Evolutionary conservation across 805 yeast genomes (phyloP).

Genomic region (Suhomyces vadensis): DNA sequence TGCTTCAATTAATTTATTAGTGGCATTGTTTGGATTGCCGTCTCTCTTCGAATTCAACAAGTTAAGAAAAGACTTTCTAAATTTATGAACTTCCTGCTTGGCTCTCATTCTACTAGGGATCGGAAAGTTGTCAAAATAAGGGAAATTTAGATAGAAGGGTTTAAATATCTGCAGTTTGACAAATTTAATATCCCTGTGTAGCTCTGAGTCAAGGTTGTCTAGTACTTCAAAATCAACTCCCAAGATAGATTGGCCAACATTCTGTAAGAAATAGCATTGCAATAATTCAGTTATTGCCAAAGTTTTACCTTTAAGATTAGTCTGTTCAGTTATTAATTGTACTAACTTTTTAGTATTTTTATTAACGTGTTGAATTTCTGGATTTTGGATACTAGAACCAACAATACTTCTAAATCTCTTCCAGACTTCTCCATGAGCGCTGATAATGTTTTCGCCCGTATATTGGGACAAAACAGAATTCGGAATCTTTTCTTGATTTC

Average conservation of each 20-base stretch:
- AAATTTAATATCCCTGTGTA: constrained; percentile 42
- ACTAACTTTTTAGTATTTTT: constrained; percentile 30
- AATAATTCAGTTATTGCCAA: constrained; percentile 39
- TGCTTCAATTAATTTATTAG: constrained; percentile 41
- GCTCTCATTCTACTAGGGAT: constrained; percentile 49
- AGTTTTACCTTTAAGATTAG: constrained; percentile 5
- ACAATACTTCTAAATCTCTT: constrained; percentile 46
- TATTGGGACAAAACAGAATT: constrained; percentile 53
- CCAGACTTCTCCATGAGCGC: constrained; percentile 59
- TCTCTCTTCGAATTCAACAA: constrained; percentile 27
- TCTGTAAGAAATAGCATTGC: constrained; percentile 50
- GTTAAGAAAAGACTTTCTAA: constrained; percentile 38
- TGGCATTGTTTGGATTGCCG: constrained; percentile 33
- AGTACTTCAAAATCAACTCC: constrained; percentile 50
- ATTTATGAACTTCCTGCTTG: constrained; percentile 41
- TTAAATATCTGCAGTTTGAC: constrained; percentile 56
- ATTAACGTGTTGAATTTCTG: constrained; percentile 39
- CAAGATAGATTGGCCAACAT: constrained; percentile 50
- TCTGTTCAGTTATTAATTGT: not conserved
- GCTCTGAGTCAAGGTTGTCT: constrained; percentile 24
- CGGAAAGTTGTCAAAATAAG: constrained; percentile 52
- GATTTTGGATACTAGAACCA: constrained; percentile 52
- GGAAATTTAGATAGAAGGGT: constrained; percentile 56
- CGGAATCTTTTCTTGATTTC: constrained; percentile 60
- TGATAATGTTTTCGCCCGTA: constrained; percentile 61